Conservation (phyloP, 148 eudicot genomes). For the Talinum fruticosum region DNA sequence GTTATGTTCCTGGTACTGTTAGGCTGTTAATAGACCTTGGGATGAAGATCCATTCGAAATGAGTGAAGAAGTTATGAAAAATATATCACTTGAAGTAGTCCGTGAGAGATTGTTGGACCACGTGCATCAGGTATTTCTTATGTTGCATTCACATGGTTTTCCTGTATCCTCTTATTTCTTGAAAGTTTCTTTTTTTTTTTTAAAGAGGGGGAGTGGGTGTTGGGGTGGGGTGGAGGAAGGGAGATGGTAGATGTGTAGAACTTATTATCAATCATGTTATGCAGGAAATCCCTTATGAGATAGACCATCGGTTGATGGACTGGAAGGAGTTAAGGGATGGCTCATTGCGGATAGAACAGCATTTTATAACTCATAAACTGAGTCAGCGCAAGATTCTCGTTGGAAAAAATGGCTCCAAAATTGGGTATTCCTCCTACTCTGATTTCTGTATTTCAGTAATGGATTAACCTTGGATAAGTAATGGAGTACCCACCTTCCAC, state of each 20-base stretch:
- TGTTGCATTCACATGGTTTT: not conserved
- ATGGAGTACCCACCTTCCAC: too few species aligned
- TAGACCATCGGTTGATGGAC: constrained; percentile 79
- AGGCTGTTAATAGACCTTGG: constrained; percentile 95
- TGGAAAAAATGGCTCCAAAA: constrained; percentile 91
- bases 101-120: constrained; percentile 86
- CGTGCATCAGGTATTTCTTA: constrained; percentile 69
- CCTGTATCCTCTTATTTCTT: not conserved
- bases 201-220: too few species aligned
- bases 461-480: too few species aligned
- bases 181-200: not conserved
- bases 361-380: constrained; percentile 70
- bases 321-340: constrained; percentile 92
- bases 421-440: constrained; percentile 52
- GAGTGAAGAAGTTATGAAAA: constrained; percentile 98
- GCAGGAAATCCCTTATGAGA: constrained; percentile 88
- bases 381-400: constrained; percentile 92
- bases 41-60: constrained; percentile 85
- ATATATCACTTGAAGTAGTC: constrained; percentile 85
- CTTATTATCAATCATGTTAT: constrained; percentile 13
- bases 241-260: not conserved
- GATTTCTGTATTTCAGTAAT: not conserved
- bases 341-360: constrained; percentile 89
- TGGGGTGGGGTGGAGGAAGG: not conserved
- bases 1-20: not conserved